Evolutionary conservation across 1,284 basidiomycete genomes (phyloP).

Genomic region (Hemileia vastatrix): DNA sequence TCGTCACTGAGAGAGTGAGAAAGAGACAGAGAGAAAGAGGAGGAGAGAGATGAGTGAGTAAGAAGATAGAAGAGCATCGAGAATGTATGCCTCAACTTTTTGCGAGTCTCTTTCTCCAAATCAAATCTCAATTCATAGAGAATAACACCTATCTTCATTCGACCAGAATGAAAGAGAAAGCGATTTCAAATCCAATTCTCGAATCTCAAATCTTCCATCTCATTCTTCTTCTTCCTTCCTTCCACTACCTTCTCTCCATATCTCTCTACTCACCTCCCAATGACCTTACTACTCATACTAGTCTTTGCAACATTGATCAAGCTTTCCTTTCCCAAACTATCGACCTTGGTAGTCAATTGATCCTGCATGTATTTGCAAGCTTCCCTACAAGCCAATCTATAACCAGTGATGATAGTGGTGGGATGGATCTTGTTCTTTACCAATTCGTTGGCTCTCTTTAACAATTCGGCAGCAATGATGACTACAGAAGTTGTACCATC

Average conservation of each 20-base stretch:
- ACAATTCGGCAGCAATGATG: constrained; percentile 87
- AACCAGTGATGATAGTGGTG: constrained; percentile 97
- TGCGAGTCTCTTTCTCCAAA: too few species aligned
- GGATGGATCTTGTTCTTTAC: constrained; percentile 98
- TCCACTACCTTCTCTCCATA: neutral
- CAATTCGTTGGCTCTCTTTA: constrained; percentile 91
- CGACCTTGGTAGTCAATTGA: constrained; percentile 89
- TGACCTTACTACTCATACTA: constrained; percentile 97
- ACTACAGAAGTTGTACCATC: constrained; percentile 98
- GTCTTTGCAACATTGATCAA: constrained; percentile 96
- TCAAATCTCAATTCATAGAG: too few species aligned
- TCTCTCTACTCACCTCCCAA: constrained; percentile 81
- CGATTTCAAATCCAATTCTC: neutral
- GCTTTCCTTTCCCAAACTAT: constrained; percentile 77
- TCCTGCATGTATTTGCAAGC: constrained; percentile 98
- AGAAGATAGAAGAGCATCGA: neutral
- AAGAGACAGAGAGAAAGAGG: constrained; percentile 11
- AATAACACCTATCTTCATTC: too few species aligned
- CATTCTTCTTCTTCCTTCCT: neutral
- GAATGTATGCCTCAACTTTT: constrained; percentile 10
- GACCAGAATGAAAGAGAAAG: too few species aligned
- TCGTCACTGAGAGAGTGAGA: constrained; percentile 63
- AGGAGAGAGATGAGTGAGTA: constrained; percentile 3
- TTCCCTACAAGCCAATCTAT: constrained; percentile 89
- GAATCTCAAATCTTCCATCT: neutral